Conservation (phyloP, 805 yeast genomes). For the Suhomyces xylopsoci region DNA sequence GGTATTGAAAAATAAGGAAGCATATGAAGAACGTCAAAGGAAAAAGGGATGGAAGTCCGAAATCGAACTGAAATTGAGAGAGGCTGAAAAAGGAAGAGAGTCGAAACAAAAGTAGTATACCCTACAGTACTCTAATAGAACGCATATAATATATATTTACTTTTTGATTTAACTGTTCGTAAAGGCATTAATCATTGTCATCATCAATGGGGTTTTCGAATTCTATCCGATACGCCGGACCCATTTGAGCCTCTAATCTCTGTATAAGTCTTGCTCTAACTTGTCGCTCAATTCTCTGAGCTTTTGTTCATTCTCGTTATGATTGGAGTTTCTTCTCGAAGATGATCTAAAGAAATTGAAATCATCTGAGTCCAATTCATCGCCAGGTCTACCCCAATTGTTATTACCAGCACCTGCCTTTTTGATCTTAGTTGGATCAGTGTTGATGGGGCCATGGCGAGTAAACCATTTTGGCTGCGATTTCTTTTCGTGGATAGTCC, state of each 20-base stretch:
- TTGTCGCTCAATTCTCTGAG: constrained; percentile 20
- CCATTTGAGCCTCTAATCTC: background rate
- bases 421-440: constrained; percentile 74
- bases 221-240: background rate
- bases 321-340: constrained; percentile 41
- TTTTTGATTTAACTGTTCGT: background rate
- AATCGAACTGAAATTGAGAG: constrained; percentile 28
- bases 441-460: constrained; percentile 65
- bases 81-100: constrained; percentile 15
- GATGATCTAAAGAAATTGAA: constrained; percentile 18
- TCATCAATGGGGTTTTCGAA: background rate
- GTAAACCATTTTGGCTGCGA: constrained; percentile 72
- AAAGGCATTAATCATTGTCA: background rate
- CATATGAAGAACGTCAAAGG: constrained; percentile 82
- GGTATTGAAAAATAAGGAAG: constrained; percentile 62
- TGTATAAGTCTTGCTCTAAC: constrained; percentile 14
- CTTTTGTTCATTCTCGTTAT: constrained; percentile 29
- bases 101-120: background rate
- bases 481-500: constrained; percentile 63
- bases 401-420: constrained; percentile 83
- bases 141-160: background rate
- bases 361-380: constrained; percentile 63
- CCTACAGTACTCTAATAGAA: background rate
- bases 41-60: constrained; percentile 81
- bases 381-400: constrained; percentile 86